Evolutionary conservation across 768 basidiomycete species (phyloP).

Genomic region (Multifurca ochricompacta): DNA sequence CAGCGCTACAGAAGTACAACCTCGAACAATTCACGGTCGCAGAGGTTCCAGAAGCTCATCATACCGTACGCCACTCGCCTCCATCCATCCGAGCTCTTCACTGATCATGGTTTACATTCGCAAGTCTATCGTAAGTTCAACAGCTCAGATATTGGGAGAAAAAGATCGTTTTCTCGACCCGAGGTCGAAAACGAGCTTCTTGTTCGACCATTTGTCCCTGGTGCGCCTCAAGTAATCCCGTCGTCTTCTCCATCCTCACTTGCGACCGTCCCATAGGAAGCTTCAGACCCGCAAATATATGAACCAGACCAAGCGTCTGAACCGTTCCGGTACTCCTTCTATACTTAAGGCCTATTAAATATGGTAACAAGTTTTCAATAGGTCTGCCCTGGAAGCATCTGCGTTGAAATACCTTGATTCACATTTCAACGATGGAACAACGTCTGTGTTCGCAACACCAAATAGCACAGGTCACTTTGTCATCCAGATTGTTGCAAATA

Average conservation of each 20-base stretch:
- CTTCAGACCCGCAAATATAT: constrained; percentile 59
- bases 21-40: constrained; percentile 80
- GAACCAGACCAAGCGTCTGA: constrained; percentile 62
- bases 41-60: constrained; percentile 66
- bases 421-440: constrained; percentile 79
- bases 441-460: constrained; percentile 57
- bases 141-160: constrained; percentile 46
- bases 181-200: constrained; percentile 66
- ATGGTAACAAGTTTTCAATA: constrained; percentile 26
- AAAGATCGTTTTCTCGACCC: constrained; percentile 80
- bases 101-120: background rate
- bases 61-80: constrained; percentile 50
- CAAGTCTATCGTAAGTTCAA: constrained; percentile 81
- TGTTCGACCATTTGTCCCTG: constrained; percentile 78
- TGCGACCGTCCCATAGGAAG: constrained; percentile 44
- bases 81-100: background rate
- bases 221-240: constrained; percentile 37
- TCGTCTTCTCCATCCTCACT: background rate
- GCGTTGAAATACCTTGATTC: constrained; percentile 61
- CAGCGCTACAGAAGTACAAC: constrained; percentile 80
- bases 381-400: constrained; percentile 62
- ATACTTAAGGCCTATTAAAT: background rate
- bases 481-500: constrained; percentile 87
- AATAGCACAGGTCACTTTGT: constrained; percentile 43
- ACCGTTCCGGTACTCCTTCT: constrained; percentile 55